Percentiles rank a stretch among this genome's conserved stretches.
phyloP scores from a whole-genome alignment of 805 yeast species.

The Kodamaea jinghongensis region DNA sequence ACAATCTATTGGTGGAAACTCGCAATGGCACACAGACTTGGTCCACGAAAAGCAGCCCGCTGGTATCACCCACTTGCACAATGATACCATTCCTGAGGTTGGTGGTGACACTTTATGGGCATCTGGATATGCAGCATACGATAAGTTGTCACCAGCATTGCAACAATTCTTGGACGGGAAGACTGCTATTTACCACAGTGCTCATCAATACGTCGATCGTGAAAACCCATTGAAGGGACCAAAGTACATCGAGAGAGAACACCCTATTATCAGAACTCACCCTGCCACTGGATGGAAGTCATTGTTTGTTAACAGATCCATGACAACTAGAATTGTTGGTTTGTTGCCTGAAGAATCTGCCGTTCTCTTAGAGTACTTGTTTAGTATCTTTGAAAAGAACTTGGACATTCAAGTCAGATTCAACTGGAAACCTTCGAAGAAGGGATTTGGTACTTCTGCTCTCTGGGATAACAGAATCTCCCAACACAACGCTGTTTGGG shows the following conservation, averaged over 20 bases:
- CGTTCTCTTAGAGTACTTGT: constrained; percentile 15
- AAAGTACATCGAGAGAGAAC: constrained; percentile 27
- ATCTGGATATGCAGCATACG: constrained; percentile 57
- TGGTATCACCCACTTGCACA: constrained; percentile 37
- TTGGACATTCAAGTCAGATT: constrained; percentile 19
- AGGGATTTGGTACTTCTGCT: constrained; percentile 34
- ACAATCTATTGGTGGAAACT: constrained; percentile 22
- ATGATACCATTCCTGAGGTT: constrained; percentile 33
- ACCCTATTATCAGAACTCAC: constrained; percentile 30
- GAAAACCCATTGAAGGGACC: constrained; percentile 31
- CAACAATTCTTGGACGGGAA: constrained; percentile 53
- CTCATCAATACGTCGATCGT: constrained; percentile 38
- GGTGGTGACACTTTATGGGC: constrained; percentile 60
- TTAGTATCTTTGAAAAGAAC: constrained; percentile 14
- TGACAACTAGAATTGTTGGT: constrained; percentile 30
- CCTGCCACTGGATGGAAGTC: constrained; percentile 36
- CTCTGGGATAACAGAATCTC: constrained; percentile 61
- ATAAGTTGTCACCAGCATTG: constrained; percentile 50
- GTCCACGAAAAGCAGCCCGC: constrained; percentile 37
- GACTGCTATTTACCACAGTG: constrained; percentile 43
- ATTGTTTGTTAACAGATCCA: constrained; percentile 28
- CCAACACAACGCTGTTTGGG: constrained; percentile 52
- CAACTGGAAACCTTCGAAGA: constrained; percentile 18
- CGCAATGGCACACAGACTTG: constrained; percentile 37
- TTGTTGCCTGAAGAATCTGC: constrained; percentile 25